Evolutionary conservation across 805 yeast genomes (phyloP).

Genomic region (Ogataea nonfermentans): DNA sequence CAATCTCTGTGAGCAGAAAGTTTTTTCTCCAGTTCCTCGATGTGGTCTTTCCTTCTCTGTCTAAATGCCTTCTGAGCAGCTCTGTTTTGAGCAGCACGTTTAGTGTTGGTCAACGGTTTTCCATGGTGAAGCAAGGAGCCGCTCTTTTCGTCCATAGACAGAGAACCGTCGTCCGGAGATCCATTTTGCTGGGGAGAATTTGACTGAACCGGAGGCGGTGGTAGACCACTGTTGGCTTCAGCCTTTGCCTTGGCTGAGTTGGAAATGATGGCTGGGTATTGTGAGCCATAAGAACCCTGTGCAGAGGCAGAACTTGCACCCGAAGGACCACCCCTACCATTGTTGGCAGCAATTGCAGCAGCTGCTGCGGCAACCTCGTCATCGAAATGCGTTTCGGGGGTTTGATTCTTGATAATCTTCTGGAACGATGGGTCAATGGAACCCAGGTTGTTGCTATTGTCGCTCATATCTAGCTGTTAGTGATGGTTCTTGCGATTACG

Average conservation of each 20-base stretch:
- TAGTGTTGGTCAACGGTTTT: constrained; percentile 57
- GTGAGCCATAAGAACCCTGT: not conserved
- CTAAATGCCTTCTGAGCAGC: constrained; percentile 91
- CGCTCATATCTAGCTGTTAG: constrained; percentile 17
- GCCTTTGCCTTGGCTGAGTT: constrained; percentile 5
- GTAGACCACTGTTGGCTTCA: constrained; percentile 14
- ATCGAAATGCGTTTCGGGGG: constrained; percentile 7
- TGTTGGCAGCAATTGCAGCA: constrained; percentile 31
- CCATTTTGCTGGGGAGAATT: not conserved
- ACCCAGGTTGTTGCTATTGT: constrained; percentile 12
- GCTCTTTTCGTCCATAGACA: constrained; percentile 22
- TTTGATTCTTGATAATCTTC: constrained; percentile 16
- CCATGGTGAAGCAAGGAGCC: constrained; percentile 25
- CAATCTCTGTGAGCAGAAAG: constrained; percentile 62
- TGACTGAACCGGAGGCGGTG: constrained; percentile 10
- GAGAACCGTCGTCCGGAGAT: constrained; percentile 9
- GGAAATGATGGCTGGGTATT: constrained; percentile 9
- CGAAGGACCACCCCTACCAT: constrained; percentile 1
- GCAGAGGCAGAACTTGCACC: constrained; percentile 1
- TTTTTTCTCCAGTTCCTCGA: constrained; percentile 74
- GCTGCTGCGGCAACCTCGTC: constrained; percentile 34
- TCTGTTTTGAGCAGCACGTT: constrained; percentile 90
- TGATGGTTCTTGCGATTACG: constrained; percentile 12
- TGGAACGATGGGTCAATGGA: constrained; percentile 25
- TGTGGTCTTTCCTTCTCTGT: constrained; percentile 75